A percentile compares a stretch with the other conserved stretches of the same genome.
phyloP scores from a whole-genome alignment of 1,284 basidiomycete genomes.

The Rhodotorula sp. region DNA sequence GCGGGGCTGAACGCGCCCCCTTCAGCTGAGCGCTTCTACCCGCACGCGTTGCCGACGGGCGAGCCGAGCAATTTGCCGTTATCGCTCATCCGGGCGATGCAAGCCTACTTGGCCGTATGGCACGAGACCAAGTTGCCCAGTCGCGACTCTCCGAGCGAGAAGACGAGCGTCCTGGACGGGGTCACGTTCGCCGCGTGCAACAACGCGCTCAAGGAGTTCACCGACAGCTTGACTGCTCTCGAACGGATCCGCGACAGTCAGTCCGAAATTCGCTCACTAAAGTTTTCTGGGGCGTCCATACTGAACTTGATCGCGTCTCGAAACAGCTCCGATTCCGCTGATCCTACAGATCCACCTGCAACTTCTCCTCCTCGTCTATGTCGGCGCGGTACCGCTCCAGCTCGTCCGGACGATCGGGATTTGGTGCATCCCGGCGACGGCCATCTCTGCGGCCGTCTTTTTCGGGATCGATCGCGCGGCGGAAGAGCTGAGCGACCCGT shows the following conservation, averaged over 20 bases:
- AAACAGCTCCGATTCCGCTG: conserved; percentile 41
- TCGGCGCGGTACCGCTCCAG: conserved; percentile 42
- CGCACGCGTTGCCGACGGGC: conserved; percentile 12
- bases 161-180: conserved; percentile 25
- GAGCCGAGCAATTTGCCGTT: conserved; percentile 36
- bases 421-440: conserved; percentile 39
- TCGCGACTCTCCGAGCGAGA: conserved; percentile 3
- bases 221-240: conserved; percentile 40
- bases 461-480: conserved; percentile 43
- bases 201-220: conserved; percentile 32
- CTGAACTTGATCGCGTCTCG: background rate
- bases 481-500: conserved; percentile 42
- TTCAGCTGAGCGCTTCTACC: conserved; percentile 4
- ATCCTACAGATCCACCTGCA: conserved; percentile 42
- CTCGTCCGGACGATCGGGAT: conserved; percentile 38
- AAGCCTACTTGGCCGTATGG: conserved; percentile 29
- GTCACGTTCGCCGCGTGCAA: conserved; percentile 37
- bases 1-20: conserved; percentile 21
- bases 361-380: conserved; percentile 42
- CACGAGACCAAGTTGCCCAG: conserved; percentile 21
- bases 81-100: conserved; percentile 29
- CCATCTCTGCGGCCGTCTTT: conserved; percentile 35
- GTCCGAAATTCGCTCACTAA: background rate
- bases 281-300: background rate
- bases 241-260: conserved; percentile 43